A percentile compares a stretch with the other conserved stretches of the same genome.
phyloP scores from a whole-genome alignment of 2,329 filamentous ascomycete genomes.

The Alternaria novae-zelandiae region DNA sequence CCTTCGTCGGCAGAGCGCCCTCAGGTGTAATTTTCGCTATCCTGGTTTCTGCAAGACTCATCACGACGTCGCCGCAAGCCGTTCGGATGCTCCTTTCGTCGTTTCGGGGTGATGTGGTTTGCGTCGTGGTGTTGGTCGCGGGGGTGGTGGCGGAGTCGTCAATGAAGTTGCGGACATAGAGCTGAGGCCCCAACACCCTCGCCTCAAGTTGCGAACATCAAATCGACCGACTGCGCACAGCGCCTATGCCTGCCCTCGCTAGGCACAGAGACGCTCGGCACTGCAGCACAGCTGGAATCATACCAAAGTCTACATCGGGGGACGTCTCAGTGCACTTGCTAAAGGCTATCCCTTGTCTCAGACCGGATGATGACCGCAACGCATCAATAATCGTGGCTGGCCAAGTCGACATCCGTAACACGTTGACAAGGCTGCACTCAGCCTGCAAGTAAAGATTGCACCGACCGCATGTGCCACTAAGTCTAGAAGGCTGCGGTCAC shows the following conservation, averaged over 20 bases:
- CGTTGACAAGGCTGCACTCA: background rate
- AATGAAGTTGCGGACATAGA: background rate
- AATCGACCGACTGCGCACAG: background rate
- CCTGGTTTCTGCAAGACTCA: background rate
- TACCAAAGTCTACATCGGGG: background rate
- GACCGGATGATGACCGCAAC: background rate
- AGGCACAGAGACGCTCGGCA: too few relatives aligned
- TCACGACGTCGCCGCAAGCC: background rate
- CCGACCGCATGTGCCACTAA: background rate
- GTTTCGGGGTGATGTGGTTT: background rate
- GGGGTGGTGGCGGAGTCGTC: background rate
- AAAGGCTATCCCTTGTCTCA: background rate
- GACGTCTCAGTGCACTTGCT: background rate
- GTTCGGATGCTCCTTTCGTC: background rate
- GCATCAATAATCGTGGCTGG: background rate
- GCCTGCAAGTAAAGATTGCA: background rate
- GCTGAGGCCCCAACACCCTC: background rate
- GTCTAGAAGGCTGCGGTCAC: background rate
- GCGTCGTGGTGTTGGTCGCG: background rate
- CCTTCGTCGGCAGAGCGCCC: background rate
- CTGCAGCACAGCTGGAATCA: background rate
- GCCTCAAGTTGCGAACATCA: background rate
- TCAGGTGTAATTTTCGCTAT: background rate
- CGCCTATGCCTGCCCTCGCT: background rate
- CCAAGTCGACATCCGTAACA: background rate